Percentiles rank a stretch among this genome's conserved stretches.
These are phyloP conservation scores for Platanthera zijinensis DNA, from an alignment of 106 monocot genomes.

Conservation along the genomic window DNA sequence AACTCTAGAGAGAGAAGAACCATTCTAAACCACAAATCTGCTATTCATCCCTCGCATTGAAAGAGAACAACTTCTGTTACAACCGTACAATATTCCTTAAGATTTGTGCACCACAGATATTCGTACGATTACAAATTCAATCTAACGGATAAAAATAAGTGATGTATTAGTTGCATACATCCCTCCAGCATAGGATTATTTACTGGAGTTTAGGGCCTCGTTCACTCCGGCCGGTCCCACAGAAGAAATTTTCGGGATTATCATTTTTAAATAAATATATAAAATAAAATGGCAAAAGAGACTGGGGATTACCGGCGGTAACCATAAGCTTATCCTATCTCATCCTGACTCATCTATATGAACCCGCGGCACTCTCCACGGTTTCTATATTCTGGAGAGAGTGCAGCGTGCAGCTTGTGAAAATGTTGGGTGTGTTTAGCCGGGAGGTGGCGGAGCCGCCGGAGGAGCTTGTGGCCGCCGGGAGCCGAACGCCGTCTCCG, in stretches of 20 bases:
- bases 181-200: too few species aligned
- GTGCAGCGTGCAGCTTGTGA: not conserved
- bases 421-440: slow-evolving; percentile 91
- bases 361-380: not conserved
- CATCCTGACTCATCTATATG: not conserved
- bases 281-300: not conserved
- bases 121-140: too few species aligned
- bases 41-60: too few species aligned
- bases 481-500: slow-evolving; percentile 87
- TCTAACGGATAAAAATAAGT: too few species aligned
- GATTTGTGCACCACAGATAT: too few species aligned
- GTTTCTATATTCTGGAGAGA: not conserved
- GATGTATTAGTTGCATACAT: too few species aligned
- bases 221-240: too few species aligned
- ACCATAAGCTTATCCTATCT: not conserved
- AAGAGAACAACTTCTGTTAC: too few species aligned
- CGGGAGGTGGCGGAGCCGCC: slow-evolving; percentile 73
- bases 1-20: too few species aligned
- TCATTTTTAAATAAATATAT: not conserved
- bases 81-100: too few species aligned
- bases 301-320: not conserved
- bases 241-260: not conserved
- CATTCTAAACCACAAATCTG: too few species aligned
- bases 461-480: slow-evolving; percentile 75
- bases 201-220: too few species aligned